Base-by-base conservation (phyloP, 2,329 filamentous ascomycete genomes). In the Ascochyta clinopodiicola region DNA sequence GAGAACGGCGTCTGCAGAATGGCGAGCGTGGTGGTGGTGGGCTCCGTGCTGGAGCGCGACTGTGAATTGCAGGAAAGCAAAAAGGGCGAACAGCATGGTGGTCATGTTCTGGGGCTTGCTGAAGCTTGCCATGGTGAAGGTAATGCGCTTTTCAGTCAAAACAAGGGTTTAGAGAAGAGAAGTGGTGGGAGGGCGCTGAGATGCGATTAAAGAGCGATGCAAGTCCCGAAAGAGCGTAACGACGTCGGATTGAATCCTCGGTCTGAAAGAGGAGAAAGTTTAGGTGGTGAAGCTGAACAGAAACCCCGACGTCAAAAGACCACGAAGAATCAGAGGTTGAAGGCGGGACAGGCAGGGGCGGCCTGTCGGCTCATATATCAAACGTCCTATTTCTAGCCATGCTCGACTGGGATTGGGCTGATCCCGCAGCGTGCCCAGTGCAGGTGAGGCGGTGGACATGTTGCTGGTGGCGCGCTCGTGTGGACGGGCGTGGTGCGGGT, bases 41-140 rank as follows among this genome's bases (percentile, higher is more conserved):
- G 52, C 32, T 46, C 59, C 63, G 44, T 71, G 66, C 42, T 67
- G 64, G 55, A 68, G 59, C 25, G 73, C 72, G 24, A 66, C 61
- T 32, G 67, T 64, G 57, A 66, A 66, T 48, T 74, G 72, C 53
- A 74, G 62, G 44, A 74, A 59, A 46, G 73, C 55, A 44, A 75
- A 62, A 39, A 75, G 51, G 19, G 69, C 63, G 56, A 75, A 62
- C 50, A 75, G 49, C 62, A 70, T 69, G 64, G 69, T 61, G 61
- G 73, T 61, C 46, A 73, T 60, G 63, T 61, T 66, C 51, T 63
- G 50, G 35, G 71, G 71, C 59, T 74, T 74, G 67, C 72, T 74
- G 60, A 67, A 69, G 66, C 61, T 66, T 32, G 68, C 72, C 72
- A 75, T 75, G 43, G 12, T 61, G 50, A 25, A 46, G 52, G 46